Percentiles rank a stretch among this genome's conserved stretches.
Evolutionary conservation across 306 rosid genomes (phyloP).

Genomic region (Cicer bijugum): DNA sequence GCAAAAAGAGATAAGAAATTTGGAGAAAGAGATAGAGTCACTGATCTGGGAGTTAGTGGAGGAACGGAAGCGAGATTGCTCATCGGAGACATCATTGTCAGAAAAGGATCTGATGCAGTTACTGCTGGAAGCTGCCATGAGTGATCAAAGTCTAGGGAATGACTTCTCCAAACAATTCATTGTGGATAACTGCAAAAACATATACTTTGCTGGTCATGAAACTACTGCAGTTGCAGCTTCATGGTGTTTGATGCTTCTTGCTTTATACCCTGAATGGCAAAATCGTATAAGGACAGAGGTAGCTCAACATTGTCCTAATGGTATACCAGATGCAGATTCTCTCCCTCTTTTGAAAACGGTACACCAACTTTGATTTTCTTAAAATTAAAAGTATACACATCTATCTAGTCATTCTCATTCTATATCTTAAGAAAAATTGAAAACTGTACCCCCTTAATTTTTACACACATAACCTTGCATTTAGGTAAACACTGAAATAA

Average conservation of each 20-base stretch:
- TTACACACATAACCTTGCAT: no score
- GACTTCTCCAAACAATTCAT: slow-evolving; percentile 70
- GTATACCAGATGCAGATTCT: slow-evolving; percentile 55
- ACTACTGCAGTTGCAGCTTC: slow-evolving; percentile 80
- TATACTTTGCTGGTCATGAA: slow-evolving; percentile 96
- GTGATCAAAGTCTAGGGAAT: slow-evolving; percentile 56
- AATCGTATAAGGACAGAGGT: slow-evolving; percentile 65
- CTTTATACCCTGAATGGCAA: slow-evolving; percentile 85
- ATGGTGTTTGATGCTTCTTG: slow-evolving; percentile 90
- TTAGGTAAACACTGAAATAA: no score
- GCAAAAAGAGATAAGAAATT: slow-evolving; percentile 49
- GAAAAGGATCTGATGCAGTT: slow-evolving; percentile 81
- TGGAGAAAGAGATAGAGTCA: slow-evolving; percentile 80
- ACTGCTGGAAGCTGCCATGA: slow-evolving; percentile 62
- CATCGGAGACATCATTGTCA: slow-evolving; percentile 31
- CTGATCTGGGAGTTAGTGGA: slow-evolving; percentile 79
- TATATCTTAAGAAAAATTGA: no score
- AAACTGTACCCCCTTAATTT: no score
- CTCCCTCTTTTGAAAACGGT: slow-evolving; percentile 70
- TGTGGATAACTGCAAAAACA: slow-evolving; percentile 90
- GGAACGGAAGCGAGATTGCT: slow-evolving; percentile 56
- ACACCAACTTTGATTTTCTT: slow-evolving; percentile 1
- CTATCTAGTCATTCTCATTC: no score
- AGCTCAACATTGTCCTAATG: slow-evolving; percentile 62
- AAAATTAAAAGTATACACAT: neutral